Evolutionary conservation across 257 asterid species (phyloP).

Genomic region (Lavandula angustifolia): DNA sequence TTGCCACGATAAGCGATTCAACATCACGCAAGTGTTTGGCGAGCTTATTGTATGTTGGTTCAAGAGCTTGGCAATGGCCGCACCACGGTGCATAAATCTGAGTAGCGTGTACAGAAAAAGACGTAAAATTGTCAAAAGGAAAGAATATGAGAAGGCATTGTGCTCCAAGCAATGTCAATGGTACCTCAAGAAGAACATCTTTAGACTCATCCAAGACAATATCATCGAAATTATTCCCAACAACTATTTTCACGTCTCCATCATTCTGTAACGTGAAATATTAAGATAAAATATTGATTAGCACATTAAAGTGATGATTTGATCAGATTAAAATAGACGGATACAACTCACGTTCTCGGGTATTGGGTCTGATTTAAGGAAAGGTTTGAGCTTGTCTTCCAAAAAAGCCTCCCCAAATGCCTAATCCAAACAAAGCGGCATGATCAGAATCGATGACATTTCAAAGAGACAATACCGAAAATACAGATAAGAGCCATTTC

Average conservation of each 20-base stretch:
- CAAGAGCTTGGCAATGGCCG: constrained; percentile 91
- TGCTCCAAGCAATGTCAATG: constrained; percentile 7
- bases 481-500: constrained; percentile 22
- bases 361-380: constrained; percentile 85
- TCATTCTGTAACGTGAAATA: constrained; percentile 49
- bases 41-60: constrained; percentile 88
- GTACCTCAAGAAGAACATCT: constrained; percentile 96
- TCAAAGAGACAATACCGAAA: constrained; percentile 17
- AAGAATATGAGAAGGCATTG: not conserved
- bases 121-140: constrained; percentile 20
- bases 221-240: constrained; percentile 58
- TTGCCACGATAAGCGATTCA: constrained; percentile 78
- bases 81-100: constrained; percentile 99
- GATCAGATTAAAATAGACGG: constrained; percentile 11
- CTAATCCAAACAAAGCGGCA: constrained; percentile 37
- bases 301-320: constrained; percentile 21
- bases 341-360: constrained; percentile 65
- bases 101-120: constrained; percentile 1
- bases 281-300: constrained; percentile 13
- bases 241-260: constrained; percentile 79
- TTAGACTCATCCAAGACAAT: constrained; percentile 77
- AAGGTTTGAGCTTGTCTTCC: constrained; percentile 75
- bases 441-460: constrained; percentile 13
- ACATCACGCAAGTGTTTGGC: constrained; percentile 71
- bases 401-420: constrained; percentile 69